Base-by-base conservation (phyloP, 805 yeast species). In the Ogataea nonfermentans region DNA sequence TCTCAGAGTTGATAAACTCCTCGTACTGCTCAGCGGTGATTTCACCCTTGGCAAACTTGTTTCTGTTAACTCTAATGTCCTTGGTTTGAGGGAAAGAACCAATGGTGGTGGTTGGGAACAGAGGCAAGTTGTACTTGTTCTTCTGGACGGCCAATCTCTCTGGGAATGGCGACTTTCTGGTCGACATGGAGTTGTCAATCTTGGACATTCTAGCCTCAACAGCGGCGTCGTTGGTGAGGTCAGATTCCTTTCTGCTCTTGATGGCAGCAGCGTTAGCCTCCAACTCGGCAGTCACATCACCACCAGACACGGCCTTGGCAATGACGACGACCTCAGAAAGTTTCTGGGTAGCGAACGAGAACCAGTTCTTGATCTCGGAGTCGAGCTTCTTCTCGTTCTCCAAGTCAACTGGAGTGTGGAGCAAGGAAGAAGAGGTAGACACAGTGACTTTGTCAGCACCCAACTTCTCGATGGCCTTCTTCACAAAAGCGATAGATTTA, bases 1-100 rank as follows among this genome's bases (percentile, higher is more conserved):
- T 93, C 79, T 93, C 98, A 74, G 88, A 76, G 77, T 93, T 87
- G 70, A 93, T 93, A 81, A 93, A 93, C 66, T 80, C 71, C 73
- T 93, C 96, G 77, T 93, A 93, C 71, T 89, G 90, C 73, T 85
- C 95, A 67, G 88, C 83, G 64, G 97, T 70, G 65, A 93, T 83
- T 63, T 87, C 84, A 70, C 99, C 99, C 83, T 93, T 93, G 71
- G 85, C 78, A 74, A 85, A 89, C 77, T 91, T 93, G 84, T 91
- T 89, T 81, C 99, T 91, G 85, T 85, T 84, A 70, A 90, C 73
- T 79, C 99, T 87, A 74, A 93, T 93, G 70, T 93, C 99, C 79
- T 89, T 88, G 70, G 99, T 93, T 80, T 93, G 99, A 61, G 99
- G 99, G 97, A 93, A 93, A 52, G 99, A 93, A 72, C 99, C 99